Base-by-base conservation (phyloP, 768 basidiomycete species). In the Collybia mongolica region DNA sequence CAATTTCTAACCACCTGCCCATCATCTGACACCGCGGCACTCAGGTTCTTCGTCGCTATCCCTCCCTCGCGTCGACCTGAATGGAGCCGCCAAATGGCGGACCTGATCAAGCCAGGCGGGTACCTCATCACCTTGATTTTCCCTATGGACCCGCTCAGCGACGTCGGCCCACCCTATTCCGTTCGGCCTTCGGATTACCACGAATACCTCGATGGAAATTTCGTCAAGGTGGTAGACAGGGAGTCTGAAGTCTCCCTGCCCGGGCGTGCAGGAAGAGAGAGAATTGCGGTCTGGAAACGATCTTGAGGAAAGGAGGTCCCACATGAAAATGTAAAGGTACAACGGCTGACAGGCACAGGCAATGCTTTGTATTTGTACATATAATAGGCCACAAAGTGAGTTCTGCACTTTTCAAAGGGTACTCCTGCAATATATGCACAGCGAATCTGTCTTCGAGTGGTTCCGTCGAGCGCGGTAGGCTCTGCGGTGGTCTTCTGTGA, bases 41-140 rank as follows among this genome's bases (percentile, higher is more conserved):
- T 9, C 7, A 86, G 83, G 1, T 88, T 89, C 69, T 89, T 90
- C 61, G 83, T 84, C 37, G 87, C 88, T 1, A 81, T 90, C 18
- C 81, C 80, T 0, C 86, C 83, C 0, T 51, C 65, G 2, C 69
- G 63, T 28, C 75, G 88, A 9, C 39, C 54, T 2, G 73, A 74
- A 15, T 88, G 86, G 86, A 88, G 77, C 0, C 54, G 59, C 14
- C 72, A 83, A 55, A 83, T 89, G 66, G 65, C 70, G 1, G 65
- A 70, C 12, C 61, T 90, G 11, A 63, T 84, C 46, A 83, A 80
- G 48, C 74, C 79, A 1, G 86, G 84, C 0, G 86, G 84, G 14
- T 76, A 77, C 52, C 75, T 89, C 18, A 76, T 89, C 53, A 76
- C 80, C 0, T 64, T 86, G 8, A 66, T 82, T 5, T 89, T 62